Percentiles rank a stretch among this genome's conserved stretches.
These are phyloP conservation scores for Bipolaris zeicola DNA, from an alignment of 2,329 filamentous ascomycete genomes.

Conservation along the genomic window DNA sequence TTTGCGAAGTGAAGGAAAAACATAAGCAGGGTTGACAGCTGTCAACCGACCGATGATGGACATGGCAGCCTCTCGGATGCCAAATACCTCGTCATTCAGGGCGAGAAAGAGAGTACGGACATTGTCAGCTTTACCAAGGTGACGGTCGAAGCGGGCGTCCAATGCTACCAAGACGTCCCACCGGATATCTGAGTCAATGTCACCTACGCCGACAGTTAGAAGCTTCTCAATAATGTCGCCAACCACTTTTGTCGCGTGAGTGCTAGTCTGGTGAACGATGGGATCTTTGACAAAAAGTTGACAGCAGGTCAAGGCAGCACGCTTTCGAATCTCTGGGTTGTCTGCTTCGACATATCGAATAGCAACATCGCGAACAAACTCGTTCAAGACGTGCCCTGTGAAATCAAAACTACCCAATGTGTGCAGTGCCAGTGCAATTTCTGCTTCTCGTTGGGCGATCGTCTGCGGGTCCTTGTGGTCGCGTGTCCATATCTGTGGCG, in stretches of 20 bases:
- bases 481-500: constrained; percentile 82
- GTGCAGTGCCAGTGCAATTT: constrained; percentile 91
- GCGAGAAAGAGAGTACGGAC: constrained; percentile 94
- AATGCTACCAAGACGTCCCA: constrained; percentile 86
- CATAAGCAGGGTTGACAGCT: constrained; percentile 90
- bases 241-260: constrained; percentile 95
- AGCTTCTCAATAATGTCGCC: constrained; percentile 97
- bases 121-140: constrained; percentile 97
- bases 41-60: constrained; percentile 94
- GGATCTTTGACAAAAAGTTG: constrained; percentile 96
- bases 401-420: constrained; percentile 99
- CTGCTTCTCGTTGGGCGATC: constrained; percentile 78
- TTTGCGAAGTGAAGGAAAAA: constrained; percentile 93
- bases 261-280: constrained; percentile 96
- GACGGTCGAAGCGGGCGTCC: constrained; percentile 91
- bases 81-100: constrained; percentile 91
- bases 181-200: constrained; percentile 85
- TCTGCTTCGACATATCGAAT: constrained; percentile 98
- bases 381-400: constrained; percentile 84
- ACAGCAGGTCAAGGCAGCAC: constrained; percentile 94
- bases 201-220: constrained; percentile 90
- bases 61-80: constrained; percentile 92
- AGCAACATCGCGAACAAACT: constrained; percentile 97
- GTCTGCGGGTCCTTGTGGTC: constrained; percentile 83
- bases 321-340: constrained; percentile 89